These are phyloP conservation scores for Phytophthora quininea DNA, from an alignment of 352 stramenopile genomes.

Conservation along the genomic window DNA sequence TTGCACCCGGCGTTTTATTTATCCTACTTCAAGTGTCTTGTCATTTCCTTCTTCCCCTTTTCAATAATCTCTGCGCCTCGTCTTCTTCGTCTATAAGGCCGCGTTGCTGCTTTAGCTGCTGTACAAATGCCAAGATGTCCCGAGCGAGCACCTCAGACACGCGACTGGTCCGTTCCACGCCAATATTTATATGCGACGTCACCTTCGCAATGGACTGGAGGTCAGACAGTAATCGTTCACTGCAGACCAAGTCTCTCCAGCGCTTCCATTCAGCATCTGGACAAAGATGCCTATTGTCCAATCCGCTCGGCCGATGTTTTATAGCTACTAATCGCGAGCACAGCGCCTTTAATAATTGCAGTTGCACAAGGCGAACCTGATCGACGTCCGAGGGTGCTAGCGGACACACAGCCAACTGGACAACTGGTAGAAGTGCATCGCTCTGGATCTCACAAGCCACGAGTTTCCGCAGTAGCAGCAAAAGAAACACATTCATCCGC, in stretches of 20 bases:
- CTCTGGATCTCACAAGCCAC: conserved; percentile 34
- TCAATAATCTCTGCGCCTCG: conserved; percentile 24
- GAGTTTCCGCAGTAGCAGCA: conserved; percentile 60
- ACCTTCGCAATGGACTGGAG: conserved; percentile 37
- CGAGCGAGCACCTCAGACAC: conserved; percentile 47
- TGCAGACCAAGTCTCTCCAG: conserved; percentile 50
- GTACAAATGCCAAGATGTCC: conserved; percentile 43
- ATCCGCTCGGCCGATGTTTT: conserved; percentile 10
- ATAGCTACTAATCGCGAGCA: conserved; percentile 40
- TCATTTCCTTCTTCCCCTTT: conserved; percentile 33
- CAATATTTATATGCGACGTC: conserved; percentile 1
- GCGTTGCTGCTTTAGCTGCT: conserved; percentile 29
- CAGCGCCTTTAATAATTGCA: conserved; percentile 57
- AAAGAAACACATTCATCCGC: conserved; percentile 58
- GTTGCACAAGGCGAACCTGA: conserved; percentile 51
- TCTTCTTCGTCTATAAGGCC: conserved; percentile 35
- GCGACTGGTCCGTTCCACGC: conserved; percentile 38
- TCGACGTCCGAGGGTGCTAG: conserved; percentile 35
- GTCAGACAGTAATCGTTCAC: conserved; percentile 54
- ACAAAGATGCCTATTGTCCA: not conserved
- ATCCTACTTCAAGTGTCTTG: conserved; percentile 43
- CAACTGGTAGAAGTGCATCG: conserved; percentile 31
- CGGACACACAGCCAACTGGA: conserved; percentile 53
- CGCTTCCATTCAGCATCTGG: conserved; percentile 24
- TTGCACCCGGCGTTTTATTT: conserved; percentile 45